Conservation (phyloP, 306 rosid species). For the Rosa rugosa region DNA sequence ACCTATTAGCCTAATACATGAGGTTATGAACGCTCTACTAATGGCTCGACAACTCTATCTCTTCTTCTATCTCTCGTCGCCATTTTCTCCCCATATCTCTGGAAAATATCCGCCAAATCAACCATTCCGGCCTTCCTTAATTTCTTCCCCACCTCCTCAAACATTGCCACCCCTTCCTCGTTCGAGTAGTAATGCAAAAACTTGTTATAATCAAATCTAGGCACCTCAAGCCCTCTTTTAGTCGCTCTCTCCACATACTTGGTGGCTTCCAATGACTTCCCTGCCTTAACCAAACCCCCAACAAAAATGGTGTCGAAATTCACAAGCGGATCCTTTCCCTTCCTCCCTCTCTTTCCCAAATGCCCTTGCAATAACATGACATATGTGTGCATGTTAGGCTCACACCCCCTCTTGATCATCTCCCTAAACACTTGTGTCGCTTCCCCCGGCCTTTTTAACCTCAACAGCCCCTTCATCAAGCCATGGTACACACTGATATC, state of each 20-base stretch:
- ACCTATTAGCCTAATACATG: not conserved
- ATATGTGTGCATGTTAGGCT: slow-evolving; percentile 74
- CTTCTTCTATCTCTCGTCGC: slow-evolving; percentile 70
- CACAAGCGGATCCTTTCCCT: slow-evolving; percentile 67
- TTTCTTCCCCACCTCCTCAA: slow-evolving; percentile 72
- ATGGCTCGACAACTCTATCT: slow-evolving; percentile 22
- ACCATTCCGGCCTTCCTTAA: slow-evolving; percentile 71
- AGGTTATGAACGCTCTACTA: not conserved
- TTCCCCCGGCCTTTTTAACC: slow-evolving; percentile 57
- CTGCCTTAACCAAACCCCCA: slow-evolving; percentile 58
- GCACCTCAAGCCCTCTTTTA: slow-evolving; percentile 75
- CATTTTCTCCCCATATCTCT: slow-evolving; percentile 83
- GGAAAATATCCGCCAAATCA: slow-evolving; percentile 86
- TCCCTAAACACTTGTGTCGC: slow-evolving; percentile 80
- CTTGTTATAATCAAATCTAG: slow-evolving; percentile 76
- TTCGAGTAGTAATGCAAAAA: slow-evolving; percentile 76
- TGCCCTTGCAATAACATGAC: slow-evolving; percentile 87
- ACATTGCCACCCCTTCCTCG: slow-evolving; percentile 77
- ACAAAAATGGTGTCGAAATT: slow-evolving; percentile 83
- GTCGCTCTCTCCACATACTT: slow-evolving; percentile 81
- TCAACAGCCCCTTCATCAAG: slow-evolving; percentile 73
- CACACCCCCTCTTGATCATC: slow-evolving; percentile 56
- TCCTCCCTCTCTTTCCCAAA: slow-evolving; percentile 54
- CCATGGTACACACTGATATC: slow-evolving; percentile 63
- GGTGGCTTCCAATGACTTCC: slow-evolving; percentile 52